A percentile compares a stretch with the other conserved stretches of the same genome.
These are phyloP conservation scores for Oxalis stricta DNA, from an alignment of 441 rosid species.

Conservation along the genomic window DNA sequence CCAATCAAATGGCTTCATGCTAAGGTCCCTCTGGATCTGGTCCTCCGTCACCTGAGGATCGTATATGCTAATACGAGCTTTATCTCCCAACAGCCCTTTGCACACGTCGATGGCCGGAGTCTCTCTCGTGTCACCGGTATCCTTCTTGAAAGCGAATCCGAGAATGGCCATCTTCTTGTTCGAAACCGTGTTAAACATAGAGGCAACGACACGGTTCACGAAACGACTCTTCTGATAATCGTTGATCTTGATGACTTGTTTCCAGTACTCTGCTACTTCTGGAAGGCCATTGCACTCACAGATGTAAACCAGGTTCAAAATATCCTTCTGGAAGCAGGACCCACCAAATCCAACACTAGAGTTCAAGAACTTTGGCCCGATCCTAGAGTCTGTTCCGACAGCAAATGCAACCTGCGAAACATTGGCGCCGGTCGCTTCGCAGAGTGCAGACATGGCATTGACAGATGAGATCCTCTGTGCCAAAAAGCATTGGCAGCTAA, in stretches of 20 bases:
- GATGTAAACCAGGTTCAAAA: conserved; percentile 44
- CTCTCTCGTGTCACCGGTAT: conserved; percentile 61
- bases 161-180: conserved; percentile 43
- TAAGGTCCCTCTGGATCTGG: conserved; percentile 43
- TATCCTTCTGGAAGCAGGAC: conserved; percentile 61
- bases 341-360: conserved; percentile 64
- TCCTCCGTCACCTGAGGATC: conserved; percentile 51
- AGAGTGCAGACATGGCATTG: conserved; percentile 55
- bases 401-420: conserved; percentile 41
- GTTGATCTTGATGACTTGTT: conserved; percentile 52
- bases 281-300: conserved; percentile 59
- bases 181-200: conserved; percentile 49
- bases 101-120: conserved; percentile 60
- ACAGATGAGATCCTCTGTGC: conserved; percentile 59
- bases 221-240: conserved; percentile 56
- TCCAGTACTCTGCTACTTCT: conserved; percentile 53
- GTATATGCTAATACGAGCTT: conserved; percentile 37
- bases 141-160: conserved; percentile 58
- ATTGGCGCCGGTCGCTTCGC: conserved; percentile 58
- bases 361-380: conserved; percentile 47
- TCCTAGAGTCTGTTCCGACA: conserved; percentile 42
- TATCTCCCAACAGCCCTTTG: conserved; percentile 40
- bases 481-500: conserved; percentile 58
- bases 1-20: conserved; percentile 53
- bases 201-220: conserved; percentile 42